Percentiles rank a stretch among this genome's conserved stretches.
These are phyloP conservation scores for Closterium sp. DNA, from an alignment of 139 green algal species.

Conservation along the genomic window DNA sequence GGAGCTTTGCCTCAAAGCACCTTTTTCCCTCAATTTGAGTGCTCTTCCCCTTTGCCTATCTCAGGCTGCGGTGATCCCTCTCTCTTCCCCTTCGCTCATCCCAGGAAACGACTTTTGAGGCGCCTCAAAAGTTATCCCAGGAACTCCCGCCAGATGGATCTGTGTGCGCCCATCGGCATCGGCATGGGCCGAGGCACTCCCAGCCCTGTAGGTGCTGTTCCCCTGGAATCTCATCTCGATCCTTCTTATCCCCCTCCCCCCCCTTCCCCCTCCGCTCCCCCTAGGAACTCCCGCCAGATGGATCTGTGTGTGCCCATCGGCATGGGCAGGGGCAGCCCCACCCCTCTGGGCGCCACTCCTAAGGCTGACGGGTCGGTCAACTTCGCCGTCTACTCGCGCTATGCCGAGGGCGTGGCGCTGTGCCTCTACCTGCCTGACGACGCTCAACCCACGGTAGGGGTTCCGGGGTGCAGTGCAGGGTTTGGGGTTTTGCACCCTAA, in stretches of 20 bases:
- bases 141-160: constrained; percentile 11
- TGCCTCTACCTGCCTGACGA: constrained; percentile 27
- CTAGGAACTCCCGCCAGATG: constrained; percentile 4
- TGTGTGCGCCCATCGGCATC: constrained; percentile 29
- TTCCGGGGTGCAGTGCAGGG: no score
- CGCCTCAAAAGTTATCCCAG: no score
- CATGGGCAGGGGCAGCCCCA: constrained; percentile 2
- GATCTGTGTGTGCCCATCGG: constrained; percentile 35
- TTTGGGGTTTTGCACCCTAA: no score
- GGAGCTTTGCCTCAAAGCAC: no score
- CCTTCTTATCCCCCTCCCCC: no score
- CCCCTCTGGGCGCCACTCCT: constrained; percentile 18
- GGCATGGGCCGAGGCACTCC: constrained; percentile 2
- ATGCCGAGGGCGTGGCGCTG: constrained; percentile 15
- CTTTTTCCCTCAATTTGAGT: no score
- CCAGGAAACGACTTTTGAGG: no score
- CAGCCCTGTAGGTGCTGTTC: background rate
- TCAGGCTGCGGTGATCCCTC: no score
- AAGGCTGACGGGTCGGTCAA: constrained; percentile 23
- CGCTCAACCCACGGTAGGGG: constrained; percentile 21
- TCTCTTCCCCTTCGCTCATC: no score
- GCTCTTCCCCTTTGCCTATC: no score
- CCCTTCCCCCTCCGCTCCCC: background rate
- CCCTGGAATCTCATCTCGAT: no score
- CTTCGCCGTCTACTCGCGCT: constrained; percentile 30